phyloP scores from a whole-genome alignment of 352 stramenopile species.

The Thraustochytrium sp. region DNA sequence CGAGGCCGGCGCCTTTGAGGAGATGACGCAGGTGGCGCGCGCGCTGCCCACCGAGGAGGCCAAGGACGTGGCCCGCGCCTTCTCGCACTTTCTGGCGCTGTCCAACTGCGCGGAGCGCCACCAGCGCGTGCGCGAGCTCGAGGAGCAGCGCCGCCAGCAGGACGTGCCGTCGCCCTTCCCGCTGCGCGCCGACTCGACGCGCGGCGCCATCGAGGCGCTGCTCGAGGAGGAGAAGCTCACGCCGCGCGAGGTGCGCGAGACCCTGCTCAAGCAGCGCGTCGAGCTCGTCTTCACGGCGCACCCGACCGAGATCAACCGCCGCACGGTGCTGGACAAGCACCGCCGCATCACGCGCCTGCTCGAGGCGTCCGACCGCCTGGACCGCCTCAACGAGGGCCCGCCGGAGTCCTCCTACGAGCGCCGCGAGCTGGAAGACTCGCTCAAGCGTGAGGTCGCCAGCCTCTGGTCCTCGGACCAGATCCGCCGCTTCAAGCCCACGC shows the following conservation, averaged over 20 bases:
- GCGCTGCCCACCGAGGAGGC: constrained; percentile 53
- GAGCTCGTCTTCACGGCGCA: constrained; percentile 77
- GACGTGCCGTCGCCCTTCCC: constrained; percentile 27
- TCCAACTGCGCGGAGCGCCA: constrained; percentile 71
- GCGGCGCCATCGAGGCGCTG: constrained; percentile 52
- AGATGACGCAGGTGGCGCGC: constrained; percentile 47
- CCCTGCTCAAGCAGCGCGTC: constrained; percentile 63
- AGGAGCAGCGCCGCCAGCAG: neutral
- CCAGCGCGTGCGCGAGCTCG: constrained; percentile 54
- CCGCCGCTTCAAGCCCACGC: constrained; percentile 65
- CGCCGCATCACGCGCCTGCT: constrained; percentile 49
- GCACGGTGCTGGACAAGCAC: constrained; percentile 68
- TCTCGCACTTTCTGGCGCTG: constrained; percentile 73
- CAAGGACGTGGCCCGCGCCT: constrained; percentile 59
- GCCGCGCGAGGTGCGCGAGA: constrained; percentile 58
- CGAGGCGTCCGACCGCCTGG: constrained; percentile 49
- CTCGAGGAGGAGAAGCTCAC: constrained; percentile 47
- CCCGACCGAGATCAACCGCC: constrained; percentile 76
- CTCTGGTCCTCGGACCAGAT: constrained; percentile 67
- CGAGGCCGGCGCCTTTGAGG: constrained; percentile 26
- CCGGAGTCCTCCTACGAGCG: constrained; percentile 53
- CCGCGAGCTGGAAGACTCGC: constrained; percentile 51
- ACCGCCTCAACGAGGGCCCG: constrained; percentile 45
- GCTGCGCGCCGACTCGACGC: constrained; percentile 50
- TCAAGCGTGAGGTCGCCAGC: constrained; percentile 57